Percentiles rank a stretch among this genome's conserved stretches.
Conservation (phyloP, 225 moss, liverwort and hornwort species). For the Polytrichum commune region DNA sequence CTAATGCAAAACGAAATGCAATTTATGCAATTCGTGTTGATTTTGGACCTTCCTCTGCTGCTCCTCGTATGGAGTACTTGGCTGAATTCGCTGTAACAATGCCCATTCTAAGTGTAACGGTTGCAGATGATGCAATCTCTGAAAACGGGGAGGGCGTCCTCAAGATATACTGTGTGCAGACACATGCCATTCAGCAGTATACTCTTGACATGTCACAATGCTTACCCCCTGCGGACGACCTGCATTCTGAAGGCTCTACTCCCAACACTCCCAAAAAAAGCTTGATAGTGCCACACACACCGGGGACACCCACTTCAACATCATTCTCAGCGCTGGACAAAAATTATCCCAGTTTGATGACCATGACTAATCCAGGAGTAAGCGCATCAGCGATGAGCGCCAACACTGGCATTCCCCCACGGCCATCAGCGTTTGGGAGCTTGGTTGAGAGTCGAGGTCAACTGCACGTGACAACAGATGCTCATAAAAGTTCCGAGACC, state of each 20-base stretch:
- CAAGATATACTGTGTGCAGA: constrained; percentile 85
- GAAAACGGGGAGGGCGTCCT: constrained; percentile 74
- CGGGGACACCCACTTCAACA: constrained; percentile 21
- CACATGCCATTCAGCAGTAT: constrained; percentile 81
- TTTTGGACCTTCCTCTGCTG: constrained; percentile 47
- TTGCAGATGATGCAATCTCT: constrained; percentile 65
- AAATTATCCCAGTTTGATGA: constrained; percentile 27
- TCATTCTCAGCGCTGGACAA: constrained; percentile 41
- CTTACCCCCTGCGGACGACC: constrained; percentile 40
- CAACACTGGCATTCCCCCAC: constrained; percentile 42
- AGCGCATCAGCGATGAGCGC: constrained; percentile 18
- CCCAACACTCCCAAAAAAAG: constrained; percentile 57
- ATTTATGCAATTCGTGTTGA: constrained; percentile 85
- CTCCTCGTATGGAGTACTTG: constrained; percentile 76
- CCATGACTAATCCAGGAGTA: constrained; percentile 20
- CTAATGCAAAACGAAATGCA: constrained; percentile 78
- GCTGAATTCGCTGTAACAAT: constrained; percentile 78
- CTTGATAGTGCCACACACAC: constrained; percentile 23
- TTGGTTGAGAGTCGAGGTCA: constrained; percentile 35
- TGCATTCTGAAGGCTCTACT: constrained; percentile 37
- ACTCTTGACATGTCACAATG: constrained; percentile 73
- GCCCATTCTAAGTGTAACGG: constrained; percentile 82
- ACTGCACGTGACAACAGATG: constrained; percentile 32
- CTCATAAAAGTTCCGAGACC: constrained; percentile 28
- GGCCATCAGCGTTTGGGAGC: constrained; percentile 34